Evolutionary conservation across 345 rosid species (phyloP), one percentile per base, ranked within the genome.

Genomic region (Eucalyptus melliodora): DNA sequence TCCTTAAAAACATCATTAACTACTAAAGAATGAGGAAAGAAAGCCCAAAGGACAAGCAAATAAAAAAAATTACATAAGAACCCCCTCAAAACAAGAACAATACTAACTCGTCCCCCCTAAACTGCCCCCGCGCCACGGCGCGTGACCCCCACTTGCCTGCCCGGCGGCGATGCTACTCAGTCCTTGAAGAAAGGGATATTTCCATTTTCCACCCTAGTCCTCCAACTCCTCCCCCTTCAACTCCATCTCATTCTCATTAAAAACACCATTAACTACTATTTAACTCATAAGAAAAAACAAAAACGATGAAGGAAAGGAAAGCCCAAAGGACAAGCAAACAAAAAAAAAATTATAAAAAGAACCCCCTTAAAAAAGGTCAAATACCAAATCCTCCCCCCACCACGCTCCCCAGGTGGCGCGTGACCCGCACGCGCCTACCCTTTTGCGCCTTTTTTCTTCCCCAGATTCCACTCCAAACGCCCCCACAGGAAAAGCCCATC

Each of bases 191-290:
- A 69, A 69, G 81, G 44, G 42, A 17, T 31, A 31, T 31, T 16
- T 31, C 5, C 2, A 56, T 10, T 4, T 55, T 55, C 15, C 67
- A 26, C n/a, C 67, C 3, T 60, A 60, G 31, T 59, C 49, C 8
- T 88, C 72, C 77, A 87, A 62, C 83, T 49, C 91, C 50, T 2
- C 9, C 89, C 23, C 88, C 90, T 50, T 89, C 89, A 90, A 82
- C 87, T 27, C 89, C 82, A 82, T 90, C 89, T 89, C 93, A 17
- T 72, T 90, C 90, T 89, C 93, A 17, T 72, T 72, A 34, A 9
- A 9, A 17, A 72, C 81, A 17, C 23, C 44, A 72, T 34, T 72
- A 72, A 72, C 24, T 19, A 72, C 82, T 72, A 72, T 17, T 72
- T 17, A 72, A 34, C 7, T 4, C 44, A 34, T 17, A 31, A 34